A percentile compares a stretch with the other conserved stretches of the same genome.
Conservation (phyloP, 2,329 filamentous ascomycete genomes). For the Fusarium succisae region DNA sequence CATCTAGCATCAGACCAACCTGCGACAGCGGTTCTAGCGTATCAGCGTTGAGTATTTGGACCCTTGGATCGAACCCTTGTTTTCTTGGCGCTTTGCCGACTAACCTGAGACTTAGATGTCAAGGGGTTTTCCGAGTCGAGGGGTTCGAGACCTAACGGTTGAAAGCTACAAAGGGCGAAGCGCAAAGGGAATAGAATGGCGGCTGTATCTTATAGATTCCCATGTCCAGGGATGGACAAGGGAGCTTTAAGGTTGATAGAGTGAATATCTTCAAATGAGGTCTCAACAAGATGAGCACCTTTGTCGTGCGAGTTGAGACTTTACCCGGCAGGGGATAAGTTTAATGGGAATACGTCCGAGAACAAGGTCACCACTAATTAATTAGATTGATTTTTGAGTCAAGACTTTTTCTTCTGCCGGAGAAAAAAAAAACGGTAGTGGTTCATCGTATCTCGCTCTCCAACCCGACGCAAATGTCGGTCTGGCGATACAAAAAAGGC, state of each 20-base stretch:
- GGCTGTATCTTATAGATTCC: constrained; percentile 37
- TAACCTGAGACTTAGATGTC: constrained; percentile 40
- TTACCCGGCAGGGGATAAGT: constrained; percentile 8
- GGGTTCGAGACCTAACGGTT: constrained; percentile 14
- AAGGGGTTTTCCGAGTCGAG: constrained; percentile 22
- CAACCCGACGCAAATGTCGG: constrained; percentile 37
- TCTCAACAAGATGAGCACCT: constrained; percentile 2
- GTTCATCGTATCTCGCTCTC: constrained; percentile 4
- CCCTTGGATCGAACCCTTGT: constrained; percentile 23
- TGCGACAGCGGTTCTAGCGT: constrained; percentile 36
- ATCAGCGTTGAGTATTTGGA: constrained; percentile 27
- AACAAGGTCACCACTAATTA: background rate
- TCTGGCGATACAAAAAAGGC: constrained; percentile 31
- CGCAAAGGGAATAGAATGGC: constrained; percentile 12
- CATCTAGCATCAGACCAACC: constrained; percentile 38
- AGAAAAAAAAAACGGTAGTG: constrained; percentile 12
- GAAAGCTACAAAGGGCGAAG: constrained; percentile 25
- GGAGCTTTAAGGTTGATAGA: background rate
- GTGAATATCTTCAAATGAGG: constrained; percentile 10
- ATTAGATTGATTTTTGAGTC: background rate
- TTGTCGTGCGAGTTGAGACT: constrained; percentile 3
- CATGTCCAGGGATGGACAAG: constrained; percentile 28
- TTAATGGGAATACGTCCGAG: constrained; percentile 14
- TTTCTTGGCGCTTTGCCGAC: constrained; percentile 29
- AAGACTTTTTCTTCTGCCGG: constrained; percentile 13